Evolutionary conservation across 495 filamentous ascomycete genomes (phyloP), one percentile per base, ranked within the genome.

Genomic region (Talaromyces thailandensis): DNA sequence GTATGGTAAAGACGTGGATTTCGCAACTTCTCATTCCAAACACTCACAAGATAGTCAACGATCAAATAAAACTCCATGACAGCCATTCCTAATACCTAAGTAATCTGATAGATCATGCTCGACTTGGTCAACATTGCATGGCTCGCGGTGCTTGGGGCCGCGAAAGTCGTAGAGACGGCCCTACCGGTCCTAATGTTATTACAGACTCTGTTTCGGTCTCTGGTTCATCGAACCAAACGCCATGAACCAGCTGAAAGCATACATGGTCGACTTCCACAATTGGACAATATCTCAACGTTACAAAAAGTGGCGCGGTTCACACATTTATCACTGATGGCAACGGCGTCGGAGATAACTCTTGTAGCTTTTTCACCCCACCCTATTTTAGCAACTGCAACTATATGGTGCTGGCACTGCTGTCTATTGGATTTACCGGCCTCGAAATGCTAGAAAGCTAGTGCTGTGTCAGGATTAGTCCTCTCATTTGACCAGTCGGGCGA

Each of bases 121-220:
- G 53, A 56, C n/a, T 56, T 3, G 14, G 24, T 11, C 18, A 28
- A 14, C 18, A 12, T 56, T 18, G 28, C 53, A 14, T 56, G 24
- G 14, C 18, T 32, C 25, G 53, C 21, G 28, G 28, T 26, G 18
- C 12, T 56, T 56, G 53, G 53, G 16, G 28, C 53, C 32, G 11
- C 53, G 31, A 4, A 24, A 12, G 53, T 18, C 53, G 12, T 26
- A 29, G 26, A 25, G 26, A 56, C 53, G 9, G 28, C 25, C 18
- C 28, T 56, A n/a, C 53, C 53, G 6, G 53, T 26, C 25, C 32
- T 29, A 56, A 56, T 56, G 53, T 56, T 14, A 56, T 31, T 32
- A 25, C 53, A 56, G 18, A 32, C 8, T 32, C 23, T 31, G 25
- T 65, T 3, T 65, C 64, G 6, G 64, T 65, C 31, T 65, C 64